Percentiles rank a stretch among this genome's conserved stretches.
phyloP scores from a whole-genome alignment of 495 filamentous ascomycete species.

The Trichocladium uniseriatum region DNA sequence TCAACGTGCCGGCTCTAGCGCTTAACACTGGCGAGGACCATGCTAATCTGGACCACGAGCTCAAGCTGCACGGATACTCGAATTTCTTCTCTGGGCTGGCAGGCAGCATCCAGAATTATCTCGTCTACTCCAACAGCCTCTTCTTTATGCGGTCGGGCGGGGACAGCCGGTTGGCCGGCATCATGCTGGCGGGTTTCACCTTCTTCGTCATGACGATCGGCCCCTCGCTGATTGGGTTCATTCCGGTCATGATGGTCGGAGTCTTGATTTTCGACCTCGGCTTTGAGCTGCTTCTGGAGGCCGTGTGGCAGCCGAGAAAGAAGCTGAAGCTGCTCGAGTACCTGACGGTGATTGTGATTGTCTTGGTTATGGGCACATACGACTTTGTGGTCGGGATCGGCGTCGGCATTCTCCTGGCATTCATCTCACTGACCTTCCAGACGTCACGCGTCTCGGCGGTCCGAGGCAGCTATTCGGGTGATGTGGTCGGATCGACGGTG shows the following conservation, averaged over 20 bases:
- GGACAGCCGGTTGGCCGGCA: slow-evolving; percentile 71
- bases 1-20: slow-evolving; percentile 89
- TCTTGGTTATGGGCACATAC: slow-evolving; percentile 89
- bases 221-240: slow-evolving; percentile 80
- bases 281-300: slow-evolving; percentile 81
- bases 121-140: slow-evolving; percentile 94
- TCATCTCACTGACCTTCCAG: slow-evolving; percentile 81
- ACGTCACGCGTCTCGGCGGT: slow-evolving; percentile 82
- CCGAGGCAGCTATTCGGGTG: slow-evolving; percentile 75
- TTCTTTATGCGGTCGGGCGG: slow-evolving; percentile 90
- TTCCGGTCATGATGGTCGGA: slow-evolving; percentile 94
- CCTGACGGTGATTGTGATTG: slow-evolving; percentile 83
- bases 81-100: slow-evolving; percentile 78
- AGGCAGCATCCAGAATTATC: slow-evolving; percentile 94
- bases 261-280: slow-evolving; percentile 89
- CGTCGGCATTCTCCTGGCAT: slow-evolving; percentile 83
- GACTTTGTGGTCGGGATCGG: slow-evolving; percentile 94
- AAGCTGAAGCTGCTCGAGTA: slow-evolving; percentile 82
- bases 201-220: slow-evolving; percentile 73
- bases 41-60: slow-evolving; percentile 79
- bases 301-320: slow-evolving; percentile 77
- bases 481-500: slow-evolving; percentile 82
- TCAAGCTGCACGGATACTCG: slow-evolving; percentile 86
- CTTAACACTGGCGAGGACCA: slow-evolving; percentile 86
- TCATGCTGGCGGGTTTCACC: slow-evolving; percentile 76